Base-by-base conservation (phyloP, 2,329 filamentous ascomycete species). In the Clonostachys byssicola region DNA sequence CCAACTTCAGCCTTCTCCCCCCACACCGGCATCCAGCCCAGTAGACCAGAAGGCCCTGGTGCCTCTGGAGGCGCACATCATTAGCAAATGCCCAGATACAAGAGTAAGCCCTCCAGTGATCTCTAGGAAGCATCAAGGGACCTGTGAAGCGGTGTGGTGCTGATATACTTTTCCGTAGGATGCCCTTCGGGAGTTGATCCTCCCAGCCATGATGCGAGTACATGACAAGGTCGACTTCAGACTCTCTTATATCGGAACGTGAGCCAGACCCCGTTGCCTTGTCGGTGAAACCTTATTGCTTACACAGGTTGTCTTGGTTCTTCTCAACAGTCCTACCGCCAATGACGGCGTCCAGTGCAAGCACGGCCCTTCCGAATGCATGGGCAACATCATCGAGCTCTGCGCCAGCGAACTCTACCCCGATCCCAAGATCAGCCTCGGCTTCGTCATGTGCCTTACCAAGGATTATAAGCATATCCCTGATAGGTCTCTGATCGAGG, bases 41-140 rank as follows among this genome's bases (percentile, higher is more conserved):
- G 23, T 30, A 30, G 40, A 20, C 23, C 36, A n/a, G 14, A 18
- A 39, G 36, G 34, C 33, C 33, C 44, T 20, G 23, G 86, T 97
- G 5, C 88, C 90, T 5, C 70, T 99, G 3, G 94, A 99, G 65
- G 89, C 90, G 47, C 92, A 97, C 65, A 94, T 97, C 57, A 99
- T 97, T 86, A 89, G 85, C 70, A 96, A 97, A 75, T 99, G 94
- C 60, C 92, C 92, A 0, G 94, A 99, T 67, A 91, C 94, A 3
- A 79, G 77, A 64, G 78, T 80, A 60, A 12, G 68, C 51, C 30
- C 38, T 34, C 42, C n/a, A 17, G 18, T 9, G 10, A 6, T 8
- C 2, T 14, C 44, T n/a, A 9, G 2, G 23, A 30, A 39, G 12
- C 41, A 5, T 18, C 6, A 34, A 16, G 4, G 12, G 14, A 23